Percentiles rank a stretch among this genome's conserved stretches.
phyloP scores from a whole-genome alignment of 768 basidiomycete genomes.

The Boletellus ananas region DNA sequence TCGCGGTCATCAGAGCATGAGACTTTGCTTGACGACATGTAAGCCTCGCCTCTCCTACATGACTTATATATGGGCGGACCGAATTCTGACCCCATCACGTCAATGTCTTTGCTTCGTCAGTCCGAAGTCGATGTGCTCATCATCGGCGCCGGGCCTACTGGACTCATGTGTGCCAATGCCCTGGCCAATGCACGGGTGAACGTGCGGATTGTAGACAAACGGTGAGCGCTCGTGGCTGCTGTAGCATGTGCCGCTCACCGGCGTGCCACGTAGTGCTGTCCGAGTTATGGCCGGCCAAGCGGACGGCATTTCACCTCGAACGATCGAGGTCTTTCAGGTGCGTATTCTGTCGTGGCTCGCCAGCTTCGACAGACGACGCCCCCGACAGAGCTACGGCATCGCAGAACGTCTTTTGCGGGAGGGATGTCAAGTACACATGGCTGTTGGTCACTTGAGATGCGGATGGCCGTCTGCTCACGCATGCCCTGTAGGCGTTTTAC shows the following conservation, averaged over 20 bases:
- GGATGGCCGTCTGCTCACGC: not conserved
- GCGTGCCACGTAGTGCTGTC: conserved; percentile 8
- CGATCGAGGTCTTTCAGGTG: conserved; percentile 46
- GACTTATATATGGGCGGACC: conserved; percentile 2
- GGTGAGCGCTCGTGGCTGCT: conserved; percentile 23
- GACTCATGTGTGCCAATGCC: conserved; percentile 42
- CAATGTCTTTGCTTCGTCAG: conserved; percentile 13
- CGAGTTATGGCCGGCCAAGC: conserved; percentile 26
- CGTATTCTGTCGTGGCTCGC: not conserved
- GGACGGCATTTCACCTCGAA: conserved; percentile 26
- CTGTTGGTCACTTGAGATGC: conserved; percentile 39
- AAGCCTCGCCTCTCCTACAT: not conserved
- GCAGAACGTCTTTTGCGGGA: conserved; percentile 57
- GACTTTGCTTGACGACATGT: not conserved
- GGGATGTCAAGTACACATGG: conserved; percentile 63
- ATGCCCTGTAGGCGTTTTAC: conserved; percentile 59
- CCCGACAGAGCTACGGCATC: conserved; percentile 66
- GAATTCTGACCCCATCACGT: not conserved
- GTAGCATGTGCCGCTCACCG: not conserved
- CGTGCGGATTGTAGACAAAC: conserved; percentile 39
- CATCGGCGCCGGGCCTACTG: conserved; percentile 43
- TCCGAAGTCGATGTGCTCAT: conserved; percentile 39
- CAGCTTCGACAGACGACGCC: not conserved
- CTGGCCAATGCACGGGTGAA: conserved; percentile 35
- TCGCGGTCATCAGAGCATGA: not conserved